Conservation (phyloP, 2,329 filamentous ascomycete species). For the Diaporthe sp. region DNA sequence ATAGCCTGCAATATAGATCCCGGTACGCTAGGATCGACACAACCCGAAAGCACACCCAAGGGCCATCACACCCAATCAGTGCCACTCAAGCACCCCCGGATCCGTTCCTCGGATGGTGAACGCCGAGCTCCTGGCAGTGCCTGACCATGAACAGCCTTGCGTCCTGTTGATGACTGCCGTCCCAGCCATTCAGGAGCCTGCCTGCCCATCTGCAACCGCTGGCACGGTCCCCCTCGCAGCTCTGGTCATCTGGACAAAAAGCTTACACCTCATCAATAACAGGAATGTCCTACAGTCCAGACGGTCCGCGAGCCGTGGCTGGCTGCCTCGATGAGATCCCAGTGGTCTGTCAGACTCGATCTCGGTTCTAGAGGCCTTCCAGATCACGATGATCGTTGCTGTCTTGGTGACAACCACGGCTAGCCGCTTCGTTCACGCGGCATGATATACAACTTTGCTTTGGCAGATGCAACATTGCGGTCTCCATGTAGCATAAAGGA, state of each 20-base stretch:
- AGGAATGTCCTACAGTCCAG: neutral
- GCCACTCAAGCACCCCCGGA: neutral
- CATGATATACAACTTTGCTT: neutral
- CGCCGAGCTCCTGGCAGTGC: slow-evolving; percentile 1
- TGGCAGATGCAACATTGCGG: neutral
- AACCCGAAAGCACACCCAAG: slow-evolving; percentile 11
- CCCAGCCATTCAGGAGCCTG: neutral
- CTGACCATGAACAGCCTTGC: neutral
- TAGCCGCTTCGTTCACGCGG: neutral
- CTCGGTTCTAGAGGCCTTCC: slow-evolving; percentile 21
- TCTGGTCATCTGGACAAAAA: neutral
- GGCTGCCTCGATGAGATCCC: neutral
- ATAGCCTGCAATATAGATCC: slow-evolving; percentile 34
- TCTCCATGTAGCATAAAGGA: neutral
- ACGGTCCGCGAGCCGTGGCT: slow-evolving; percentile 19
- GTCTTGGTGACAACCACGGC: neutral
- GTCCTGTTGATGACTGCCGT: neutral
- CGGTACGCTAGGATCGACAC: slow-evolving; percentile 28
- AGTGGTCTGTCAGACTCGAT: slow-evolving; percentile 10
- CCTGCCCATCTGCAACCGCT: neutral
- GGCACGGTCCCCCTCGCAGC: slow-evolving; percentile 2
- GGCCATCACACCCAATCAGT: neutral
- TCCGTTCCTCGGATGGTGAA: slow-evolving; percentile 23
- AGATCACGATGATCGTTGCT: slow-evolving; percentile 21
- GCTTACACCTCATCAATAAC: neutral